Percentiles rank a stretch among this genome's conserved stretches.
These are phyloP conservation scores for Fulvia fulva DNA, from an alignment of 2,329 filamentous ascomycete species.

Conservation along the genomic window DNA sequence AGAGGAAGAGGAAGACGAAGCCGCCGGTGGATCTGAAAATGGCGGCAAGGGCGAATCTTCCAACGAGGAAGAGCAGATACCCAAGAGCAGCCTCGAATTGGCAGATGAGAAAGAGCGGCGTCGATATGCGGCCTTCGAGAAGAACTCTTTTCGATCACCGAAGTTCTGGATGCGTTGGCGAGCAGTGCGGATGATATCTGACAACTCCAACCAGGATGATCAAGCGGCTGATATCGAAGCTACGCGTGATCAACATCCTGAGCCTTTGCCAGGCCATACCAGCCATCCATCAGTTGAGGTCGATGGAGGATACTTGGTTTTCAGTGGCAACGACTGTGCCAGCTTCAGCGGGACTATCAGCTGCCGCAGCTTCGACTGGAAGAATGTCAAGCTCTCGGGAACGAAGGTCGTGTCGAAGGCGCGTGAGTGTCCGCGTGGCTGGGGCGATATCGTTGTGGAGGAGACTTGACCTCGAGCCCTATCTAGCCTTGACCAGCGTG, in stretches of 20 bases:
- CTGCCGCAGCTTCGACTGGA: conserved; percentile 13
- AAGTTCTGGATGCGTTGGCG: conserved; percentile 21
- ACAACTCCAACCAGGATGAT: background rate
- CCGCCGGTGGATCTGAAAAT: background rate
- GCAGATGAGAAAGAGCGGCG: conserved; percentile 10
- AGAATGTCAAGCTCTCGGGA: conserved; percentile 15
- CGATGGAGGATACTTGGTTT: conserved; percentile 18
- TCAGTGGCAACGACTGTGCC: conserved; percentile 16
- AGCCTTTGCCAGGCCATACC: background rate
- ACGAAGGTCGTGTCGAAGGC: conserved; percentile 15
- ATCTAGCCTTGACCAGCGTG: too few species aligned
- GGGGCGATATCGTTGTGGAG: background rate
- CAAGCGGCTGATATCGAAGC: background rate
- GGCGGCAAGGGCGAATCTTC: background rate
- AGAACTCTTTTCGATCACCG: conserved; percentile 17
- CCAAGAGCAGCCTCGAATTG: conserved; percentile 2
- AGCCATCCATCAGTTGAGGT: background rate
- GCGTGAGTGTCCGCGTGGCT: background rate
- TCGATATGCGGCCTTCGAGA: conserved; percentile 13
- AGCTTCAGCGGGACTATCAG: conserved; percentile 18
- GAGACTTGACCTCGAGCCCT: background rate
- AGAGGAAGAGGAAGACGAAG: too few species aligned
- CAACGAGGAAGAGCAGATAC: background rate
- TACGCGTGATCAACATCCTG: background rate
- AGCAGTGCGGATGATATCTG: background rate